Percentiles rank a stretch among this genome's conserved stretches.
phyloP scores from a whole-genome alignment of 140 eudicot species.

The Oenanthe javanica region DNA sequence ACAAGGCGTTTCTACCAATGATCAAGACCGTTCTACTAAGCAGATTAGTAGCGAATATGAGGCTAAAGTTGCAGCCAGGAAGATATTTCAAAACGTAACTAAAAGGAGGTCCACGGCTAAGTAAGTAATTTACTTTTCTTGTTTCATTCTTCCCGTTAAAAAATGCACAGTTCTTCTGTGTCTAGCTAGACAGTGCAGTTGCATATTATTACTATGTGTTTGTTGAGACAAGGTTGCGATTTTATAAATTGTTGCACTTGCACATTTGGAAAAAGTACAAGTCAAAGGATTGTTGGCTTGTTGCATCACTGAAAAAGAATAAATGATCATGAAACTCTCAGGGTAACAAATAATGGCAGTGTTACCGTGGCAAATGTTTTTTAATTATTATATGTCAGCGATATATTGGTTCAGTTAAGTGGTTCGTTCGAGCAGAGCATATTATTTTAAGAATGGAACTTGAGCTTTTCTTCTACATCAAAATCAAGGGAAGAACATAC shows the following conservation, averaged over 20 bases:
- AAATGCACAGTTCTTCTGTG: background rate
- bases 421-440: background rate
- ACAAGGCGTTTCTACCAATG: conserved; percentile 18
- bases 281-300: background rate
- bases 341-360: background rate
- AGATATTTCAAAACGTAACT: background rate
- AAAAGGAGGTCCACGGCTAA: background rate
- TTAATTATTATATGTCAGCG: too few relatives aligned
- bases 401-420: too few relatives aligned
- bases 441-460: background rate
- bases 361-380: background rate
- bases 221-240: background rate
- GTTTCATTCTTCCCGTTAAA: background rate
- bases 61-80: conserved; percentile 4
- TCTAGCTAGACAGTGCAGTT: background rate
- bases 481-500: background rate
- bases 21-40: conserved; percentile 19
- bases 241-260: background rate
- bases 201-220: background rate
- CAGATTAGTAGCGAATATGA: conserved; percentile 25
- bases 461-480: background rate
- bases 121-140: background rate
- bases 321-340: background rate
- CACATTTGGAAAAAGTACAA: background rate
- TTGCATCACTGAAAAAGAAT: background rate